Base-by-base conservation (phyloP, 768 basidiomycete species). In the Boletus rufocinnamomeus region DNA sequence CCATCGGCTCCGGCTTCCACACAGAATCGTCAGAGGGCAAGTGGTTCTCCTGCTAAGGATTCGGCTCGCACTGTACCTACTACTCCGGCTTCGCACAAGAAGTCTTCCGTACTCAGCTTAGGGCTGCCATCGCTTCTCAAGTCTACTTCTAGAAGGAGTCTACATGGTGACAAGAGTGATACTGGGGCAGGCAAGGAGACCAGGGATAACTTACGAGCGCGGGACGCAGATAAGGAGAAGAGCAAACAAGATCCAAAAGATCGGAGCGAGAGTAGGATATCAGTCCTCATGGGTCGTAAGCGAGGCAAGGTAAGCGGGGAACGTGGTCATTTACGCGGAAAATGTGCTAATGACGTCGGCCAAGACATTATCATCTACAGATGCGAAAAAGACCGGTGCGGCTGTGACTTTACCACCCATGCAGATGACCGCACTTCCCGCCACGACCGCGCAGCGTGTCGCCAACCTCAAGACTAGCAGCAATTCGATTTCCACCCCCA, bases 181-280 rank as follows among this genome's bases (percentile, higher is more conserved):
- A 9, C 58, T 46, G 67, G 65, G 8, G 61, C 70, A 30, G 69
- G 73, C 63, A 77, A 77, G 52, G 87, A 84, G 66, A 78, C 80
- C 11, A 88, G 82, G 66, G 87, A 89, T 64, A 76, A 75, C 50
- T 69, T 76, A 32, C 66, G 75, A 17, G 74, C 77, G 52, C 79
- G 70, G 53, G 79, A 76, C 56, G 52, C 64, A 25, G 79, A 82
- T 63, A 84, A 78, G 64, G 79, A 80, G 63, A 77, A 70, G 69
- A 80, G 80, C 70, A 91, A 88, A 69, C 90, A 92, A 63, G 90
- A 91, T 52, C 68, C 77, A 50, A 93, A 93, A 74, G 91, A 92
- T 67, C 82, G 93, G 41, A 94, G 92, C 63, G 91, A 94, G 75
- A 93, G 93, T 68, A 83, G 93, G 66, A 93, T 95, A 63, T 92